Base-by-base conservation (phyloP, 2,329 filamentous ascomycete genomes). In the Cytospora piceae region DNA sequence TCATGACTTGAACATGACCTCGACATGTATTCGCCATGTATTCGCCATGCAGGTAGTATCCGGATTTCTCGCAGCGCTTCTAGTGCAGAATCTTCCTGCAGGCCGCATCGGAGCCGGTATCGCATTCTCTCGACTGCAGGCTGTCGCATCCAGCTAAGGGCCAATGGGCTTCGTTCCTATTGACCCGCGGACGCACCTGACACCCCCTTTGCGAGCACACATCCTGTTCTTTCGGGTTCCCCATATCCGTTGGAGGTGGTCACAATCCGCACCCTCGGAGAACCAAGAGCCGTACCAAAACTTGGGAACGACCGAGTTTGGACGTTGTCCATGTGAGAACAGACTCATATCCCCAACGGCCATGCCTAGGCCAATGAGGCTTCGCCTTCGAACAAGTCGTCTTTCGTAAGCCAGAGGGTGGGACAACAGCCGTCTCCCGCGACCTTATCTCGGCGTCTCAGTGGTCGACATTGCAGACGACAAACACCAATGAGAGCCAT, bases 161-260 rank as follows among this genome's bases (percentile, higher is more conserved):
- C 66, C 66, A 67, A 67, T 67, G 63, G 63, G 66, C 58, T 57
- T 32, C 31, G n/a, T 56, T 56, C 63, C 66, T 54, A 55, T 17
- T 55, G n/a, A 22, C 58, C 61, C 39, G 54, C 54, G 46, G 54
- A 58, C 14, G 65, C 65, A 65, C 62, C 56, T 67, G 65, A 67
- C 64, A 65, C 65, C 65, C 63, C 62, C 65, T 58, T 64, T 52
- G n/a, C 42, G 32, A 55, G 56, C 65, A 29, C 58, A 57, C 53
- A 59, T 42, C 27, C 39, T 24, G 22, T 56, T 51, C n/a, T 31
- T 57, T 53, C 51, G 53, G 53, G 11, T 46, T 39, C 9, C 61
- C 61, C 53, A 17, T 63, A 55, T 49, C 56, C 42, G 53, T 51
- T 56, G 60, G 56, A 51, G 56, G 53, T 37, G 27, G 46, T 51